Evolutionary conservation across 2,329 filamentous ascomycete species (phyloP).

Genomic region (Exophiala dermatitidis): DNA sequence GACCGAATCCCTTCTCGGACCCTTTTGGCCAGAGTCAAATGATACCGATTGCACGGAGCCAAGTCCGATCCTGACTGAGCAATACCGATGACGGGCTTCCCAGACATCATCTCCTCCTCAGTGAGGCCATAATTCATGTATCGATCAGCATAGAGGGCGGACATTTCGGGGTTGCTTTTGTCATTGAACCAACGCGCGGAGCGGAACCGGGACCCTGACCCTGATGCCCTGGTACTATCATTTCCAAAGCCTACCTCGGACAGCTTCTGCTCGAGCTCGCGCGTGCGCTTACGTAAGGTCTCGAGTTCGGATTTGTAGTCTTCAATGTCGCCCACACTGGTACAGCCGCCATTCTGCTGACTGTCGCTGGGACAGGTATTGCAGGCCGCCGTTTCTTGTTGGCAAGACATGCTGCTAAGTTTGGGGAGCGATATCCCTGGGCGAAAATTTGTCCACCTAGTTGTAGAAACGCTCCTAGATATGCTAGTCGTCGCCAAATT

Average conservation of each 20-base stretch:
- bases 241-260: slow-evolving; percentile 28
- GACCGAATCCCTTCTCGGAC: slow-evolving; percentile 46
- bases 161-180: slow-evolving; percentile 39
- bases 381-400: slow-evolving; percentile 6
- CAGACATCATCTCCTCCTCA: slow-evolving; percentile 43
- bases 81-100: slow-evolving; percentile 47
- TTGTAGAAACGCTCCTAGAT: no score
- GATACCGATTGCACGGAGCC: slow-evolving; percentile 46
- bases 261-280: slow-evolving; percentile 33
- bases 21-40: slow-evolving; percentile 44
- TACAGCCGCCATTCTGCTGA: slow-evolving; percentile 3
- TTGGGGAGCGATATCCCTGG: background rate
- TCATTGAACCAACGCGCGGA: slow-evolving; percentile 43
- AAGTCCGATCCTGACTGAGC: slow-evolving; percentile 48
- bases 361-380: slow-evolving; percentile 8
- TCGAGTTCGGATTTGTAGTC: slow-evolving; percentile 37
- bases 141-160: slow-evolving; percentile 45
- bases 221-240: background rate
- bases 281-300: slow-evolving; percentile 34
- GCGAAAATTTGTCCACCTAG: no score
- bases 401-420: background rate
- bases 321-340: slow-evolving; percentile 30
- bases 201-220: slow-evolving; percentile 30
- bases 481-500: no score
- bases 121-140: slow-evolving; percentile 48